Evolutionary conservation across 257 asterid species (phyloP).

Genomic region (Gentiana straminea): DNA sequence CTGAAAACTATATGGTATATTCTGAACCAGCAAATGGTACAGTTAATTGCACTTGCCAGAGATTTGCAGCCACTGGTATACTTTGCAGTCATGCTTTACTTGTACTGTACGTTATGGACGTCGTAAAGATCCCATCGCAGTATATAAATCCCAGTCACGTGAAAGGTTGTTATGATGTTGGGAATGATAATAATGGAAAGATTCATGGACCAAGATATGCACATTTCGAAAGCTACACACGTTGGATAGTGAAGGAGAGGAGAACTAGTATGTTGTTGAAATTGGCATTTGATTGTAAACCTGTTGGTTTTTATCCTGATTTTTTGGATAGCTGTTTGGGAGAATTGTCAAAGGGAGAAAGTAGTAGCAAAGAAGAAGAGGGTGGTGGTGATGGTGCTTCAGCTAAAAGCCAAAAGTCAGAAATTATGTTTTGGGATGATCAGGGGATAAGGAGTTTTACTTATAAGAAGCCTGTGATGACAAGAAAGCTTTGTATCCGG

Average conservation of each 20-base stretch:
- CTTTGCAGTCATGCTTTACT: constrained; percentile 17
- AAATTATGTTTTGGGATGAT: constrained; percentile 2
- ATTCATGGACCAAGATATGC: constrained; percentile 10
- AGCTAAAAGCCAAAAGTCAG: background rate
- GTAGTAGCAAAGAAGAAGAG: too few species aligned
- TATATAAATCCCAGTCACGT: background rate
- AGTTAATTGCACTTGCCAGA: constrained; percentile 15
- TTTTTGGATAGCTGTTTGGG: too few species aligned
- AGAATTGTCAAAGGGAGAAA: too few species aligned
- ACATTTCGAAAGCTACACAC: background rate
- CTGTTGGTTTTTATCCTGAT: too few species aligned
- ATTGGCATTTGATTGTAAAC: background rate
- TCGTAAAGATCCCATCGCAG: constrained; percentile 7
- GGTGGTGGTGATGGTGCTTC: too few species aligned
- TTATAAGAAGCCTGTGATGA: background rate
- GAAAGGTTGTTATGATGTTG: background rate
- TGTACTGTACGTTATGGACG: constrained; percentile 3
- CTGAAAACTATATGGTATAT: background rate
- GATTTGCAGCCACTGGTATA: constrained; percentile 6
- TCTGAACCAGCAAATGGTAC: constrained; percentile 12
- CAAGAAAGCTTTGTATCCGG: background rate
- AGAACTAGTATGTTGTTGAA: background rate
- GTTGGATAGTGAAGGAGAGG: background rate
- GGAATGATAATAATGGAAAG: background rate
- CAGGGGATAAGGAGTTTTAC: constrained; percentile 6